Conservation (phyloP, 2,329 filamentous ascomycete genomes). For the Pochonia chlamydosporia region DNA sequence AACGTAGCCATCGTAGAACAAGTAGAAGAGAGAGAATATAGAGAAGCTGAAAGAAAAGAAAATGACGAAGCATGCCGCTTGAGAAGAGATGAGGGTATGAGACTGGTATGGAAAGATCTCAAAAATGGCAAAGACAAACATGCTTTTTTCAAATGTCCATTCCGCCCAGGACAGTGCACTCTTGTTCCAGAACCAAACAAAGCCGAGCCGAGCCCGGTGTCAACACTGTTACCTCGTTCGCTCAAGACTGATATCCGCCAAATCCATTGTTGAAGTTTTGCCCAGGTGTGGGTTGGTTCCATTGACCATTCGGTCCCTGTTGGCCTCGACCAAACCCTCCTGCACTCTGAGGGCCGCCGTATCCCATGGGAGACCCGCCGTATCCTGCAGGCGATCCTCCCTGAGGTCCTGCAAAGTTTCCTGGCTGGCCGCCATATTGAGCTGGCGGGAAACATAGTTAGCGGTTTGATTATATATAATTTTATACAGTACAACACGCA, state of each 20-base stretch:
- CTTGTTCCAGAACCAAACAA: constrained; percentile 6
- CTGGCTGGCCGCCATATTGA: constrained; percentile 60
- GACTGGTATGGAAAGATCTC: constrained; percentile 13
- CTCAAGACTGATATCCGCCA: constrained; percentile 56
- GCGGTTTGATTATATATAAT: constrained; percentile 1
- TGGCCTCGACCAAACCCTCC: constrained; percentile 80
- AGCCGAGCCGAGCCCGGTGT: constrained; percentile 2
- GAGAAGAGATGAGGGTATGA: constrained; percentile 14
- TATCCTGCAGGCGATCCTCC: constrained; percentile 57
- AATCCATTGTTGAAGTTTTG: constrained; percentile 58
- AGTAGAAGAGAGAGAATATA: constrained; percentile 8
- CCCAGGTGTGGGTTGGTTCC: constrained; percentile 44
- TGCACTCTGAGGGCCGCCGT: constrained; percentile 67
- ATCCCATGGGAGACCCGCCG: constrained; percentile 63
- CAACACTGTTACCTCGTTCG: constrained; percentile 1
- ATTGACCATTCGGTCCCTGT: constrained; percentile 50
- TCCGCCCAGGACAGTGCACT: constrained; percentile 6
- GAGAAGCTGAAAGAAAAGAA: constrained; percentile 7
- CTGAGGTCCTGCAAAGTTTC: constrained; percentile 57
- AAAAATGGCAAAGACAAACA: constrained; percentile 12
- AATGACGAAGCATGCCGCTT: constrained; percentile 12
- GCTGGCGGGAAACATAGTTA: constrained; percentile 22
- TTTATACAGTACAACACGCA: no score
- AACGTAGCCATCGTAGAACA: constrained; percentile 3
- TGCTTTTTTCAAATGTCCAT: constrained; percentile 12